phyloP scores from a whole-genome alignment of 345 rosid genomes.

The Laguncularia racemosa region DNA sequence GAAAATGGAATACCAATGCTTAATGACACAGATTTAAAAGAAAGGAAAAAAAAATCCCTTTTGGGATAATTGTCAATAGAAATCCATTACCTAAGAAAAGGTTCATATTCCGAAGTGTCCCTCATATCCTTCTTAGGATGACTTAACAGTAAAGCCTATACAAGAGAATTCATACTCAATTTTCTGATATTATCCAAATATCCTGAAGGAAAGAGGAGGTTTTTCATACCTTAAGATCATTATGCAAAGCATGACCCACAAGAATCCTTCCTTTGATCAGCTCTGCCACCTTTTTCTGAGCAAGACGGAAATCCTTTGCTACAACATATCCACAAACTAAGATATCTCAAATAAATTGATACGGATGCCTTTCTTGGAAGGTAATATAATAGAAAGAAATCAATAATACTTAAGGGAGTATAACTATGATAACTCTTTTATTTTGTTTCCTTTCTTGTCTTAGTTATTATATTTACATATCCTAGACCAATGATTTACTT shows the following conservation, averaged over 20 bases:
- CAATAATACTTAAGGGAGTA: too few species aligned
- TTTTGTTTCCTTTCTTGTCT: too few species aligned
- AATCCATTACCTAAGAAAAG: slow-evolving; percentile 57
- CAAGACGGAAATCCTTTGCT: slow-evolving; percentile 74
- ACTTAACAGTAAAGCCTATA: slow-evolving; percentile 67
- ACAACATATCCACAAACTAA: slow-evolving; percentile 10
- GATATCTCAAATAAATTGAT: background rate
- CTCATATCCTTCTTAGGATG: slow-evolving; percentile 79
- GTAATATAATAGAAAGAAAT: too few species aligned
- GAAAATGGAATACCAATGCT: background rate
- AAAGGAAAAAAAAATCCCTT: background rate
- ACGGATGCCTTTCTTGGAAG: too few species aligned
- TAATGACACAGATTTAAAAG: slow-evolving; percentile 1
- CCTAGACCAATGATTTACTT: too few species aligned
- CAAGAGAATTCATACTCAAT: slow-evolving; percentile 8
- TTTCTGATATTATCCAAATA: background rate
- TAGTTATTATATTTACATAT: too few species aligned
- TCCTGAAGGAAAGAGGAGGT: slow-evolving; percentile 5
- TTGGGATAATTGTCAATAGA: background rate
- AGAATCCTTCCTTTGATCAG: slow-evolving; percentile 74
- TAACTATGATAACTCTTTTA: too few species aligned
- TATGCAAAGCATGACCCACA: slow-evolving; percentile 90
- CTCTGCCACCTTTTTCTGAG: slow-evolving; percentile 82
- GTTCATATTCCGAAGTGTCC: slow-evolving; percentile 76
- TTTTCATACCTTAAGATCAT: slow-evolving; percentile 76